Evolutionary conservation across 257 asterid species (phyloP).

Genomic region (Lantana camara): DNA sequence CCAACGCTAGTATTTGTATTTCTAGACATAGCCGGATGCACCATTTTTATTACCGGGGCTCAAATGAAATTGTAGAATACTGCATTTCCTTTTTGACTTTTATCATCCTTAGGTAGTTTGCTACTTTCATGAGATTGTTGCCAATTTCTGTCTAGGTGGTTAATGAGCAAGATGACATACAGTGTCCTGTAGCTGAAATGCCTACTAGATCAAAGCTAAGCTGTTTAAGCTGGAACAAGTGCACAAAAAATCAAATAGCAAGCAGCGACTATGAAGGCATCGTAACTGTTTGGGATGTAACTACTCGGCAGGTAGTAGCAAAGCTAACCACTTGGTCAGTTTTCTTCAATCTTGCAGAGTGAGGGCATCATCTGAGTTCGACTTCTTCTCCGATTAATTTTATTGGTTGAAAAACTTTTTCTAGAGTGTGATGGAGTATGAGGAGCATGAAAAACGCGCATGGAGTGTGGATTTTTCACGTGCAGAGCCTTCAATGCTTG

Average conservation of each 20-base stretch:
- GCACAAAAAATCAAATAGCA: too few species aligned
- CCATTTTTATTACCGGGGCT: conserved; percentile 6
- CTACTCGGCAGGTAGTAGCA: conserved; percentile 75
- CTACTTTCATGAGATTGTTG: too few species aligned
- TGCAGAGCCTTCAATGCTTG: conserved; percentile 87
- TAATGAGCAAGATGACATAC: conserved; percentile 31
- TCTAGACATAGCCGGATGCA: conserved; percentile 3
- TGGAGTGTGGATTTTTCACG: conserved; percentile 92
- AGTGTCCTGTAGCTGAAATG: too few species aligned
- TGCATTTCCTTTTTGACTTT: not conserved
- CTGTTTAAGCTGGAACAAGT: too few species aligned
- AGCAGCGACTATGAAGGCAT: conserved; percentile 24
- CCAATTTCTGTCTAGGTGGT: conserved; percentile 66
- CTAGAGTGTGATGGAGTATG: conserved; percentile 92
- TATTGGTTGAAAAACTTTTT: conserved; percentile 17
- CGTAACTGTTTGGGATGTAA: conserved; percentile 90
- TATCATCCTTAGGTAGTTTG: too few species aligned
- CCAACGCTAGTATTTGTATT: conserved; percentile 15
- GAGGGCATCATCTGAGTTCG: conserved; percentile 10
- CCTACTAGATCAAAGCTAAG: too few species aligned
- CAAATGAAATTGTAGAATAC: too few species aligned
- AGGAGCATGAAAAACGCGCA: conserved; percentile 94
- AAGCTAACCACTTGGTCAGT: conserved; percentile 12
- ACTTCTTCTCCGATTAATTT: conserved; percentile 2
- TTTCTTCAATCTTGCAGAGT: conserved; percentile 18